Evolutionary conservation across 1,284 basidiomycete species (phyloP).

Genomic region (Ustilago hordei): DNA sequence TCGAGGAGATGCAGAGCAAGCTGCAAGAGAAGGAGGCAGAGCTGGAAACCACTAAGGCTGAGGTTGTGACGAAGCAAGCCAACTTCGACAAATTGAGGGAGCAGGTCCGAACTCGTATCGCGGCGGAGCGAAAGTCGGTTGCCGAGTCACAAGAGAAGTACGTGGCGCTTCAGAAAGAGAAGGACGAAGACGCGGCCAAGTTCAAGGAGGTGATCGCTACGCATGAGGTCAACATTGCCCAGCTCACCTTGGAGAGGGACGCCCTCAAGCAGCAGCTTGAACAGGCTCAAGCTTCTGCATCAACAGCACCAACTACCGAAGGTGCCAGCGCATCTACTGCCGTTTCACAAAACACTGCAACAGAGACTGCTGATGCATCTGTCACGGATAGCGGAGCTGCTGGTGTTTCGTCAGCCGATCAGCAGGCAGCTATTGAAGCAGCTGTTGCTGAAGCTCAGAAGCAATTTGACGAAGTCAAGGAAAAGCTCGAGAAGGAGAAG

Average conservation of each 20-base stretch:
- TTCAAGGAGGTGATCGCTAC: slow-evolving; percentile 40
- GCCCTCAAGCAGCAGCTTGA: slow-evolving; percentile 69
- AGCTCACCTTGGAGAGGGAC: slow-evolving; percentile 50
- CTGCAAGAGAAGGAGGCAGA: slow-evolving; percentile 33
- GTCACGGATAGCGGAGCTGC: slow-evolving; percentile 4
- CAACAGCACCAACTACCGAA: slow-evolving; percentile 38
- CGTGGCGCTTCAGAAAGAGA: slow-evolving; percentile 69
- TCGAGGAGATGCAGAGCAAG: slow-evolving; percentile 44
- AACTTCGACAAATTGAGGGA: slow-evolving; percentile 63
- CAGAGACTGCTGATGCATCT: slow-evolving; percentile 35
- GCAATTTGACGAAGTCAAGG: slow-evolving; percentile 55
- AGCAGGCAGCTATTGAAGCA: slow-evolving; percentile 33
- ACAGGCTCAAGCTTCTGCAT: slow-evolving; percentile 34
- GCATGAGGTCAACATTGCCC: slow-evolving; percentile 37
- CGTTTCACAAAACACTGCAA: slow-evolving; percentile 29
- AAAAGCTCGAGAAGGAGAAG: slow-evolving; percentile 48
- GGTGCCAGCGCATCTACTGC: slow-evolving; percentile 18
- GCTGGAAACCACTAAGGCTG: slow-evolving; percentile 33
- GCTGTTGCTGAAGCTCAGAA: slow-evolving; percentile 56
- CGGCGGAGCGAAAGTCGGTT: slow-evolving; percentile 52
- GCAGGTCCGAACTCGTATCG: slow-evolving; percentile 60
- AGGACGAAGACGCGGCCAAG: slow-evolving; percentile 51
- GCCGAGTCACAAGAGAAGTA: slow-evolving; percentile 70
- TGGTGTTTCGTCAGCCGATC: slow-evolving; percentile 13
- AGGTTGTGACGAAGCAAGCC: slow-evolving; percentile 49